phyloP scores from a whole-genome alignment of 257 asterid species.

The Cinchona pubescens region DNA sequence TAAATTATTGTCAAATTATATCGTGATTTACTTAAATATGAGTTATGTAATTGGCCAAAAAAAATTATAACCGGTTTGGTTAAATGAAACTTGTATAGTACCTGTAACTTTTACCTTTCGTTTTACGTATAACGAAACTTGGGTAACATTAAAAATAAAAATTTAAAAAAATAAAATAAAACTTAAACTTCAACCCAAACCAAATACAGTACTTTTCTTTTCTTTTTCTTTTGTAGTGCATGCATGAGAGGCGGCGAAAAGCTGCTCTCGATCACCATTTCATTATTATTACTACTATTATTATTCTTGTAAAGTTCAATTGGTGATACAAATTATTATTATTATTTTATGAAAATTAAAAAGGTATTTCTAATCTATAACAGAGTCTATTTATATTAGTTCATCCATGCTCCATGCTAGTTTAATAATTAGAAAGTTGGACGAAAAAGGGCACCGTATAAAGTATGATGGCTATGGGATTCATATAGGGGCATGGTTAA shows the following conservation, averaged over 20 bases:
- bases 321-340: neutral
- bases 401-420: neutral
- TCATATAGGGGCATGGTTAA: slow-evolving; percentile 35
- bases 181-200: too few relatives aligned
- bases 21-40: too few relatives aligned
- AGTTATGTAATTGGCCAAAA: too few relatives aligned
- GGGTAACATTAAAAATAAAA: too few relatives aligned
- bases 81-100: too few relatives aligned
- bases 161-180: too few relatives aligned
- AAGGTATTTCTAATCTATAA: neutral
- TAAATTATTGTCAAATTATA: too few relatives aligned
- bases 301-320: neutral
- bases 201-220: neutral
- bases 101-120: too few relatives aligned
- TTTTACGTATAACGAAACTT: too few relatives aligned
- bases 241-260: slow-evolving; percentile 12
- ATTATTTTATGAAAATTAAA: neutral
- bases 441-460: neutral
- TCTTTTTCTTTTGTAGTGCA: neutral
- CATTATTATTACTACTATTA: neutral
- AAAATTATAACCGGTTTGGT: too few relatives aligned
- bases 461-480: neutral
- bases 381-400: neutral
- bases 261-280: neutral
- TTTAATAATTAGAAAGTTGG: neutral